Percentiles rank a stretch among this genome's conserved stretches.
These are phyloP conservation scores for Lablab purpureus DNA, from an alignment of 306 rosid species.

Conservation along the genomic window DNA sequence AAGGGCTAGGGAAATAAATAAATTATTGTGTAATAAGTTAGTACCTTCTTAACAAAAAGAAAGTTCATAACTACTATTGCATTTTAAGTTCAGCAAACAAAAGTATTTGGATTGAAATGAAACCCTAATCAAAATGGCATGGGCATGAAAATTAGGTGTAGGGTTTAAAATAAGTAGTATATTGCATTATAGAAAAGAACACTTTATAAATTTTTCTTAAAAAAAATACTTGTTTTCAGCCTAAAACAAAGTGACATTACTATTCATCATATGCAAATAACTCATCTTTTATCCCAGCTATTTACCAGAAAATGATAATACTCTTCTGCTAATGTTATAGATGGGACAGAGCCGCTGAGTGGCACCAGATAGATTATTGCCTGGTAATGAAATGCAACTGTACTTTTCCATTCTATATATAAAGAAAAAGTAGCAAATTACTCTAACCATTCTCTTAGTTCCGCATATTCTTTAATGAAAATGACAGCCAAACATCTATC, in stretches of 20 bases:
- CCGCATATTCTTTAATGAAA: constrained; percentile 10
- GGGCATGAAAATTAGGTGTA: neutral
- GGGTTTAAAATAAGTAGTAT: neutral
- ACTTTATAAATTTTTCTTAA: neutral
- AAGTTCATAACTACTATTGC: neutral
- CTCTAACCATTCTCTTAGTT: constrained; percentile 18
- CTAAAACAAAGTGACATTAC: constrained; percentile 9
- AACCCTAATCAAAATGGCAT: neutral
- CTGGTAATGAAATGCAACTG: neutral
- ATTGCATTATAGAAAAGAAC: neutral
- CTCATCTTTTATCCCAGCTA: constrained; percentile 1
- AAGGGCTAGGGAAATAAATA: neutral
- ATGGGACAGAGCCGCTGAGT: neutral
- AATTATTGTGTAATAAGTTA: neutral
- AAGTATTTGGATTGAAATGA: constrained; percentile 6
- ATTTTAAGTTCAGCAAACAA: constrained; percentile 17
- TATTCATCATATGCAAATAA: constrained; percentile 16
- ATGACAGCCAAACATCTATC: constrained; percentile 13
- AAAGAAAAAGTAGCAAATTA: neutral
- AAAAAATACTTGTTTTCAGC: constrained; percentile 1
- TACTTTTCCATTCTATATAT: constrained; percentile 16
- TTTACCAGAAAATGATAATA: neutral
- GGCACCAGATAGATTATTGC: constrained; percentile 10
- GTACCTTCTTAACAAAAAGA: too few relatives aligned
- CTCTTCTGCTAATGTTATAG: neutral